A percentile compares a stretch with the other conserved stretches of the same genome.
Conservation (phyloP, 352 stramenopile genomes). For the Hyaloperonospora arabidopsidis region DNA sequence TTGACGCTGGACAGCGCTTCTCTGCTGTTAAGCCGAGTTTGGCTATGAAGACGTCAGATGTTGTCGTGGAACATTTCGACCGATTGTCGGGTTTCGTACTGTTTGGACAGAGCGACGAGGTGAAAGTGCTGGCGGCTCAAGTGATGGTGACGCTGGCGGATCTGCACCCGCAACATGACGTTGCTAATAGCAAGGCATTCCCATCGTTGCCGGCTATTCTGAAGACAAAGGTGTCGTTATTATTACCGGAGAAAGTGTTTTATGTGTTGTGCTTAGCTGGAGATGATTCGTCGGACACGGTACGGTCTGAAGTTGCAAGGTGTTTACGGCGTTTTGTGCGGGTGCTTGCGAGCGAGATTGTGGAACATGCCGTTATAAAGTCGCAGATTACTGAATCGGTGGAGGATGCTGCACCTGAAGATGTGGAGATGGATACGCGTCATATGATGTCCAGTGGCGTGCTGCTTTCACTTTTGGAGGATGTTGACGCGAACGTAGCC, state of each 20-base stretch:
- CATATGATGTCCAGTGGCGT: slow-evolving; percentile 60
- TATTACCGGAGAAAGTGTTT: slow-evolving; percentile 37
- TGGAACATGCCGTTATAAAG: slow-evolving; percentile 47
- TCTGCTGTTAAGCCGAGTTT: neutral
- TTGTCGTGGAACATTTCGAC: slow-evolving; percentile 26
- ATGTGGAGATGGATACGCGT: slow-evolving; percentile 33
- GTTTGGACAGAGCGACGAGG: slow-evolving; percentile 22
- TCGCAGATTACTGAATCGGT: slow-evolving; percentile 44
- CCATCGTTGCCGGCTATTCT: neutral
- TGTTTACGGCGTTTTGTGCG: slow-evolving; percentile 28
- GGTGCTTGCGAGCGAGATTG: slow-evolving; percentile 13
- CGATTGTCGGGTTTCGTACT: slow-evolving; percentile 29
- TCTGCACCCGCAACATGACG: slow-evolving; percentile 19
- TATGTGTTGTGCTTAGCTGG: slow-evolving; percentile 39
- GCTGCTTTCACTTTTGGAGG: slow-evolving; percentile 54
- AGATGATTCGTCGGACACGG: slow-evolving; percentile 24
- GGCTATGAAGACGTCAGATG: neutral
- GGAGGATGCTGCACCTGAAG: slow-evolving; percentile 28
- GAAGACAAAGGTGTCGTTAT: slow-evolving; percentile 5
- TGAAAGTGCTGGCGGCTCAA: slow-evolving; percentile 30
- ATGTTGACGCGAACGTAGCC: slow-evolving; percentile 34
- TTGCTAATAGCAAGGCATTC: slow-evolving; percentile 24
- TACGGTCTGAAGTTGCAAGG: slow-evolving; percentile 36
- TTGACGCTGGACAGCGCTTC: slow-evolving; percentile 32
- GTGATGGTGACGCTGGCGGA: slow-evolving; percentile 28